A percentile compares a stretch with the other conserved stretches of the same genome.
Conservation (phyloP, 345 rosid genomes). For the Boechera divaricarpa region DNA sequence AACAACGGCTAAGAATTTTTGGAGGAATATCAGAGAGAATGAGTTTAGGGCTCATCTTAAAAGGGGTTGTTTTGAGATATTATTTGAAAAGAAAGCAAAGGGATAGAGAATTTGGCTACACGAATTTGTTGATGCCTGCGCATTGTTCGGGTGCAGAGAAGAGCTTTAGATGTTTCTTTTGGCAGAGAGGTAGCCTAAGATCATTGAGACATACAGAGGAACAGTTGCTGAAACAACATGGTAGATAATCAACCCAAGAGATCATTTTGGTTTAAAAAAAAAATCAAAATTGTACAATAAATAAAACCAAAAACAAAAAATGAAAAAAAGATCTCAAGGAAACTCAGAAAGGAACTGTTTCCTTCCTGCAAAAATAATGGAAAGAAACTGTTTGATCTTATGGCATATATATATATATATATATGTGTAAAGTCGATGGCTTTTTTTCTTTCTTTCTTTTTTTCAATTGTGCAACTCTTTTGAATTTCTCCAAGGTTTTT, state of each 20-base stretch:
- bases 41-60: conserved; percentile 73
- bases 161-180: conserved; percentile 69
- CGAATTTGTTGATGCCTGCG: conserved; percentile 88
- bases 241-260: conserved; percentile 61
- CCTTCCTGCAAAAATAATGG: conserved; percentile 10
- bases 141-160: conserved; percentile 89
- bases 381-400: conserved; percentile 20
- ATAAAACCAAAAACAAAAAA: not conserved
- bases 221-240: conserved; percentile 81
- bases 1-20: conserved; percentile 62
- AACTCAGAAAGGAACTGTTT: conserved; percentile 20
- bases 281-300: not conserved
- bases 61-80: conserved; percentile 74
- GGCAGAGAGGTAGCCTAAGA: conserved; percentile 69
- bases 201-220: conserved; percentile 82
- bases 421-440: conserved; percentile 40
- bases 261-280: conserved; percentile 50
- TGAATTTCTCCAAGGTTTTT: conserved; percentile 34
- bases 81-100: conserved; percentile 77
- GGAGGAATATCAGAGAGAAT: conserved; percentile 65
- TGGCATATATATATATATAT: conserved; percentile 35
- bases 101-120: conserved; percentile 85
- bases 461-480: conserved; percentile 30
- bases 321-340: conserved; percentile 19
- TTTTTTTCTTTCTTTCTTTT: conserved; percentile 32